Conservation (phyloP, 768 basidiomycete genomes). For the Panaeolus papilionaceus region DNA sequence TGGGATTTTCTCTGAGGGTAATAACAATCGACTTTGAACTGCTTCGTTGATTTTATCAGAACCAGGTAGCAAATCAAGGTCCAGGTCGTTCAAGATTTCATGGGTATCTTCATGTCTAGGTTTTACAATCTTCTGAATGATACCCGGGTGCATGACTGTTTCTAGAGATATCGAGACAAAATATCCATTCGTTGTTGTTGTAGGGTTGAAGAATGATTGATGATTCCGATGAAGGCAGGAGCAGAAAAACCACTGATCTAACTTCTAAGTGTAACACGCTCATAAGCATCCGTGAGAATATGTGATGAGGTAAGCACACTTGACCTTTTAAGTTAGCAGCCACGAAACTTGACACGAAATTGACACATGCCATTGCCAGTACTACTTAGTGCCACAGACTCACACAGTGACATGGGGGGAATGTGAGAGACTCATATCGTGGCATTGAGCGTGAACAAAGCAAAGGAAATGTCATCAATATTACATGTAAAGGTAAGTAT, state of each 20-base stretch:
- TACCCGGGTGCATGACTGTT: slow-evolving; percentile 29
- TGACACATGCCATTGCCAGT: too few relatives aligned
- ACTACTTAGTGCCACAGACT: too few relatives aligned
- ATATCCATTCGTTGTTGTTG: slow-evolving; percentile 4
- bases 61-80: slow-evolving; percentile 62
- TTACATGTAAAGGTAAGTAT: too few relatives aligned
- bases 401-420: too few relatives aligned
- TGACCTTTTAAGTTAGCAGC: too few relatives aligned
- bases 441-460: too few relatives aligned
- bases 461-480: too few relatives aligned
- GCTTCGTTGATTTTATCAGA: slow-evolving; percentile 64
- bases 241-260: neutral
- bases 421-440: too few relatives aligned
- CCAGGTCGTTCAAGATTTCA: slow-evolving; percentile 58
- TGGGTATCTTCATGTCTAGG: slow-evolving; percentile 47
- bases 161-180: neutral
- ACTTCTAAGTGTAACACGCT: too few relatives aligned
- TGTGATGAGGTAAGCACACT: too few relatives aligned
- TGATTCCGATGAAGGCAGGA: neutral
- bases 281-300: too few relatives aligned
- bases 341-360: too few relatives aligned
- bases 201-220: neutral
- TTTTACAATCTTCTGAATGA: slow-evolving; percentile 55
- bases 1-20: slow-evolving; percentile 71
- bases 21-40: slow-evolving; percentile 77